Conservation (phyloP, 306 rosid species). For the Ziziphus jujuba region DNA sequence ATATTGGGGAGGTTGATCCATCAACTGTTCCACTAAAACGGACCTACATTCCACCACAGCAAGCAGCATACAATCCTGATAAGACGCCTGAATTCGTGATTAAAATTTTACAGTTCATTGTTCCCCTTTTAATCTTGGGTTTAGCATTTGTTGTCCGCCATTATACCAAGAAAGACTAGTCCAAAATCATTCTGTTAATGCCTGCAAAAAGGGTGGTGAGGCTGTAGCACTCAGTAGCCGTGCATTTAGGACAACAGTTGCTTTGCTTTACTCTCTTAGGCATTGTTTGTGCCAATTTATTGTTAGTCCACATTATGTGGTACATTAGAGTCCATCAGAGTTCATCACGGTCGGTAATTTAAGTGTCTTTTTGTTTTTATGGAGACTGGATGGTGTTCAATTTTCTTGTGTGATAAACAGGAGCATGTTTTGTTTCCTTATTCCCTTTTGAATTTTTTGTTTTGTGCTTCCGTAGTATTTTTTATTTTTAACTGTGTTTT, state of each 20-base stretch:
- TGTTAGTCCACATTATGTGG: constrained; percentile 27
- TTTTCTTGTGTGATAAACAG: constrained; percentile 1
- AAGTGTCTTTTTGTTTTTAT: constrained; percentile 16
- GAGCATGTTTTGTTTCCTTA: background rate
- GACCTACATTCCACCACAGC: constrained; percentile 53
- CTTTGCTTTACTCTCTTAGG: background rate
- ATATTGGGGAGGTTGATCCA: constrained; percentile 79
- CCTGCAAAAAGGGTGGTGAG: constrained; percentile 26
- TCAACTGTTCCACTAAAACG: constrained; percentile 62
- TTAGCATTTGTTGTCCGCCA: constrained; percentile 80
- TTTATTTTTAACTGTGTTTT: background rate
- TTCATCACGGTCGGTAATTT: background rate
- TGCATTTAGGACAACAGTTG: constrained; percentile 25
- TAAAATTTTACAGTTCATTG: constrained; percentile 83
- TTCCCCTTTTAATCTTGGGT: constrained; percentile 85
- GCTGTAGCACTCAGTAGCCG: constrained; percentile 11
- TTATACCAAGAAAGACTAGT: constrained; percentile 80
- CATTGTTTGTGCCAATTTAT: background rate
- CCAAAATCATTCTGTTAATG: background rate
- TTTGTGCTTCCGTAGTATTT: background rate
- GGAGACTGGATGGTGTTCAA: constrained; percentile 15
- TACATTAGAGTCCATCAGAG: background rate
- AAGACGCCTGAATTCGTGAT: constrained; percentile 77
- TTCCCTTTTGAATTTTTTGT: background rate
- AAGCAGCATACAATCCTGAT: constrained; percentile 51